Conservation (phyloP, 2,329 filamentous ascomycete species). For the Lachnellula occidentalis region DNA sequence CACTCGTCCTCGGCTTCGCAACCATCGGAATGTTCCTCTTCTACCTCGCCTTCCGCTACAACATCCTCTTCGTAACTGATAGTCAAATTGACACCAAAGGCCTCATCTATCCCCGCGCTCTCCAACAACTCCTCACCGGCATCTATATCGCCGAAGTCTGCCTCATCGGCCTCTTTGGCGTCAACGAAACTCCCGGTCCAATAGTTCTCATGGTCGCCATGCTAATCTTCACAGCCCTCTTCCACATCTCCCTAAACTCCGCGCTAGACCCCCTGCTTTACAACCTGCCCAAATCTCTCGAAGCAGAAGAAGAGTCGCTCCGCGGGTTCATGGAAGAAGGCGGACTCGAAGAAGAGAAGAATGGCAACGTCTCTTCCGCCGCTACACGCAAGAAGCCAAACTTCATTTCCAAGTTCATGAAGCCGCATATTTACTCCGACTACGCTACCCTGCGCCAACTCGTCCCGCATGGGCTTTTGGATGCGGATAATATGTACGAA, state of each 20-base stretch:
- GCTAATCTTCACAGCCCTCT: conserved; percentile 68
- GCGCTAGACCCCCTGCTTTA: conserved; percentile 71
- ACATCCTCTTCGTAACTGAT: conserved; percentile 81
- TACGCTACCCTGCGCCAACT: conserved; percentile 66
- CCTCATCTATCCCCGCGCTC: conserved; percentile 76
- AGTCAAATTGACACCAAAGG: conserved; percentile 81
- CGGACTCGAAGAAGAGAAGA: conserved; percentile 21
- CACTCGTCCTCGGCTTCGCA: conserved; percentile 77
- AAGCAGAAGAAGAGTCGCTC: conserved; percentile 47
- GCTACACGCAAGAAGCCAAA: conserved; percentile 46
- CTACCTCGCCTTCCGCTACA: conserved; percentile 86
- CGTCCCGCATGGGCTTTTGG: conserved; percentile 50
- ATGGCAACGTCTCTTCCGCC: conserved; percentile 20
- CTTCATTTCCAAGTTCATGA: conserved; percentile 62
- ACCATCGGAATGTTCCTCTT: conserved; percentile 73
- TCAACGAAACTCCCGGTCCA: conserved; percentile 61
- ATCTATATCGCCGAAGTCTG: conserved; percentile 79
- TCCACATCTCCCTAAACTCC: conserved; percentile 67
- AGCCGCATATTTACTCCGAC: conserved; percentile 70
- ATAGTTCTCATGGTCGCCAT: conserved; percentile 71
- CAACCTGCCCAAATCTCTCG: conserved; percentile 71
- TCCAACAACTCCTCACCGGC: conserved; percentile 80
- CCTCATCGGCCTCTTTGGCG: conserved; percentile 77
- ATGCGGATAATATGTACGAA: conserved; percentile 51
- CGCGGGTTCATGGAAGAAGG: conserved; percentile 17